phyloP scores from a whole-genome alignment of 2,329 filamentous ascomycete species.

The Pyrenophora seminiperda region DNA sequence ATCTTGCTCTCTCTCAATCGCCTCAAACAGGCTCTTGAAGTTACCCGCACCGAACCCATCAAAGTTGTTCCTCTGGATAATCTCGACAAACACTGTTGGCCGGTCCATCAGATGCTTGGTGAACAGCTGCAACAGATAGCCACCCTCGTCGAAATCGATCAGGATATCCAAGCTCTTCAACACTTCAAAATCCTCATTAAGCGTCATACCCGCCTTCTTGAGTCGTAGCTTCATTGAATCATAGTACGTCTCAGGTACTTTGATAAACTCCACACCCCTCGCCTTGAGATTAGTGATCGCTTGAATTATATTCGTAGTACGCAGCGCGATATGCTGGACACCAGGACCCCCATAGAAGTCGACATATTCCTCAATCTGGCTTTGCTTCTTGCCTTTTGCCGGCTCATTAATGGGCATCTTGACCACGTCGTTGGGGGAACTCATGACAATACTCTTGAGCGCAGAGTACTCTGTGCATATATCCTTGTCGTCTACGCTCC shows the following conservation, averaged over 20 bases:
- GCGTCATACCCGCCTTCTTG: constrained; percentile 62
- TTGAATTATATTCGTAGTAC: constrained; percentile 77
- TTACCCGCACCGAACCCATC: constrained; percentile 93
- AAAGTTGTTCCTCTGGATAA: constrained; percentile 90
- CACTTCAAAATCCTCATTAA: constrained; percentile 79
- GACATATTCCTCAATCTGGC: constrained; percentile 88
- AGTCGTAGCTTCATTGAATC: constrained; percentile 74
- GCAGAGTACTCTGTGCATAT: constrained; percentile 93
- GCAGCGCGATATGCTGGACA: constrained; percentile 91
- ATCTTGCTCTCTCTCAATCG: constrained; percentile 91
- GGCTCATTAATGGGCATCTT: constrained; percentile 99
- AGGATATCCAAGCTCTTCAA: constrained; percentile 81
- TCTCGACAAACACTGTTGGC: constrained; percentile 94
- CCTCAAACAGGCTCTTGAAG: constrained; percentile 94
- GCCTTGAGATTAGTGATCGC: constrained; percentile 78
- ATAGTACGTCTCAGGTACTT: constrained; percentile 87
- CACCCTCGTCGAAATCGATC: constrained; percentile 92
- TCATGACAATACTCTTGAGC: constrained; percentile 88
- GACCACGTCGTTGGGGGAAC: constrained; percentile 79
- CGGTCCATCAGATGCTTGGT: constrained; percentile 85
- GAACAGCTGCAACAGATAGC: constrained; percentile 73
- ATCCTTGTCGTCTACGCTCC: constrained; percentile 91
- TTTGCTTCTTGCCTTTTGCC: constrained; percentile 84
- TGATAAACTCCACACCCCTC: constrained; percentile 92
- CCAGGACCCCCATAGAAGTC: constrained; percentile 88